Percentiles rank a stretch among this genome's conserved stretches.
These are phyloP conservation scores for Ogataea minuta DNA, from an alignment of 805 yeast genomes.

Conservation along the genomic window DNA sequence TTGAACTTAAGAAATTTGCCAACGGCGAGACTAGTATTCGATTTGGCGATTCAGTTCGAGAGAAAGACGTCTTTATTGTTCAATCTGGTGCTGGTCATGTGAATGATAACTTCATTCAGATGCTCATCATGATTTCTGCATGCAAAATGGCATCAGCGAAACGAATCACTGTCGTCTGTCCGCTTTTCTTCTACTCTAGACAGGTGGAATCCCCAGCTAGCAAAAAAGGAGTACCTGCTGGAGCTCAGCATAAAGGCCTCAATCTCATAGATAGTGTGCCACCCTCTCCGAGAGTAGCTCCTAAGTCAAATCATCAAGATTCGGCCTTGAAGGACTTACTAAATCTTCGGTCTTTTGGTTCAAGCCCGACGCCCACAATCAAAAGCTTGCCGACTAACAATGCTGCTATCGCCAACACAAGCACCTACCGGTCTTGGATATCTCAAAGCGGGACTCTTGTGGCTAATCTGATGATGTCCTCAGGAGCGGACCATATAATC, in stretches of 20 bases:
- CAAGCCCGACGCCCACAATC: constrained; percentile 8
- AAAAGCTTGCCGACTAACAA: constrained; percentile 22
- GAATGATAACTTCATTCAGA: constrained; percentile 81
- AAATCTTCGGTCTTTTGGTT: constrained; percentile 6
- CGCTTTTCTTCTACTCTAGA: constrained; percentile 91
- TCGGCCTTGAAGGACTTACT: constrained; percentile 16
- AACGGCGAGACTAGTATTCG: constrained; percentile 94
- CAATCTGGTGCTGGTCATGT: constrained; percentile 88
- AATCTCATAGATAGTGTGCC: constrained; percentile 42
- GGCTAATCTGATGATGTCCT: constrained; percentile 81
- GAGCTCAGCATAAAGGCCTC: constrained; percentile 26
- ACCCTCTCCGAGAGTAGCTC: constrained; percentile 44
- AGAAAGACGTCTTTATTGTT: constrained; percentile 89
- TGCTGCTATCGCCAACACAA: constrained; percentile 43
- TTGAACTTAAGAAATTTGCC: constrained; percentile 63
- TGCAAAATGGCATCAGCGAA: constrained; percentile 89
- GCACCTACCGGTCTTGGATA: constrained; percentile 84
- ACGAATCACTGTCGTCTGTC: constrained; percentile 86
- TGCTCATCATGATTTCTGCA: constrained; percentile 82
- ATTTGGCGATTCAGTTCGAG: constrained; percentile 85
- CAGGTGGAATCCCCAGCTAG: constrained; percentile 93
- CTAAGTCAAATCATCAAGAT: constrained; percentile 25
- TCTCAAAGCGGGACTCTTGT: constrained; percentile 92
- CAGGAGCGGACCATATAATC: constrained; percentile 95
- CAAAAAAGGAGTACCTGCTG: constrained; percentile 68